Base-by-base conservation (phyloP, 1,139 yeast species). In the Casaregolazyma suthepensis region DNA sequence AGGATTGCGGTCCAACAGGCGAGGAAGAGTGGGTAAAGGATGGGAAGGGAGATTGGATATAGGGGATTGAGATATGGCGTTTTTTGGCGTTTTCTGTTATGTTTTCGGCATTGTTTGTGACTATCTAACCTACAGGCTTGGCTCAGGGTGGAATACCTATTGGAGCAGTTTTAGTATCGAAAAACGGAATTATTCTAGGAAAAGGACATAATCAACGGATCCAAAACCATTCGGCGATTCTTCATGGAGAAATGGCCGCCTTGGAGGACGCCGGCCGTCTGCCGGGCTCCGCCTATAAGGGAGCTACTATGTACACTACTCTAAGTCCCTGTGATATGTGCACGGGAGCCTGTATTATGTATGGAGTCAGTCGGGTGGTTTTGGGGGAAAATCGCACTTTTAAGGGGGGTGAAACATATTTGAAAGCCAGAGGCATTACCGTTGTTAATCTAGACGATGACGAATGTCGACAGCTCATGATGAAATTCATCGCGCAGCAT, bases 301-400 rank as follows among this genome's bases (percentile, higher is more conserved):
- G 71, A 5, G 68, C 75, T 18, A 73, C 73, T 19, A 81, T 91
- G 82, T 91, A 90, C 71, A 89, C 97, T 45, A 87, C 97, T 0
- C 75, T 91, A 60, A 87, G 96, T 5, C 97, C 98, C 1, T 91
- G 98, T 69, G 77, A 83, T 61, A 91, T 91, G 97, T 91, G 98
- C 66, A 81, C 95, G 6, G 98, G 98, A 18, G 96, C 96, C 15
- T 87, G 94, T 61, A 66, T 91, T 53, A 75, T 91, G 76, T 91
- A 90, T 71, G 96, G 96, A 40, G 78, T 91, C 60, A 82, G 83
- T 61, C 76, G 97, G 59, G 86, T 89, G 40, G 97, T 91, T 0
- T 66, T 89, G 70, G 97, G 96, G 19, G 98, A 91, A 69, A 89
- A 89, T 69, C 80, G 72, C 51, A 90, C 85, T 23, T 91, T 86